Evolutionary conservation across 306 rosid species (phyloP).

Genomic region (Parietaria judaica): DNA sequence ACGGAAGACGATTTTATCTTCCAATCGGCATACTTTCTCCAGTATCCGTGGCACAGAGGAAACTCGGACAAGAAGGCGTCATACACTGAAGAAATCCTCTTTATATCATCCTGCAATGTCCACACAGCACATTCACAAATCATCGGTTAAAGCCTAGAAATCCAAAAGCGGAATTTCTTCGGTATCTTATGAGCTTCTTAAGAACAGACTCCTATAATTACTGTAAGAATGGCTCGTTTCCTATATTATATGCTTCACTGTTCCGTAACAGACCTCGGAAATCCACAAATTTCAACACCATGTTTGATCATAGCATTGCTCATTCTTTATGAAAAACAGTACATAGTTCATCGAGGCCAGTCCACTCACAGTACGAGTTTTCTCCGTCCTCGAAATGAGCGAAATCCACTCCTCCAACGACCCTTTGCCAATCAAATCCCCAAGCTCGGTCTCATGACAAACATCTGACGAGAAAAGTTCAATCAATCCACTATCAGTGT

Average conservation of each 20-base stretch:
- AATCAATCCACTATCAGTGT: background rate
- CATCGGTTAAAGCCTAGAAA: too few relatives aligned
- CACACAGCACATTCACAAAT: too few relatives aligned
- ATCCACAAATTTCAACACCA: too few relatives aligned
- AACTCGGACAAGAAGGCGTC: constrained; percentile 64
- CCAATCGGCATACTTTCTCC: constrained; percentile 71
- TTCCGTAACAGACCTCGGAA: too few relatives aligned
- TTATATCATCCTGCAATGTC: constrained; percentile 52
- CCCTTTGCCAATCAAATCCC: constrained; percentile 31
- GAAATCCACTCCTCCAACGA: constrained; percentile 56
- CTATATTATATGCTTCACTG: too few relatives aligned
- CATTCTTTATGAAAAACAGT: background rate
- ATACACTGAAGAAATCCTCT: constrained; percentile 50
- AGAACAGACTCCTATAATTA: background rate
- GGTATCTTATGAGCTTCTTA: background rate
- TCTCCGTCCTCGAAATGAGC: constrained; percentile 53
- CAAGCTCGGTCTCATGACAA: constrained; percentile 33
- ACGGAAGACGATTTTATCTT: constrained; percentile 39
- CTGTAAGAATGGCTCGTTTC: too few relatives aligned
- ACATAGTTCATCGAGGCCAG: background rate
- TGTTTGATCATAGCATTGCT: background rate
- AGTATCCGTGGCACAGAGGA: constrained; percentile 85
- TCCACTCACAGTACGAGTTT: constrained; percentile 45
- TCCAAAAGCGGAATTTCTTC: too few relatives aligned
- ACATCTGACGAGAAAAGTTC: constrained; percentile 32